Percentiles rank a stretch among this genome's conserved stretches.
These are phyloP conservation scores for Alternaria angustiovoidea DNA, from an alignment of 2,329 filamentous ascomycete genomes.

Conservation along the genomic window DNA sequence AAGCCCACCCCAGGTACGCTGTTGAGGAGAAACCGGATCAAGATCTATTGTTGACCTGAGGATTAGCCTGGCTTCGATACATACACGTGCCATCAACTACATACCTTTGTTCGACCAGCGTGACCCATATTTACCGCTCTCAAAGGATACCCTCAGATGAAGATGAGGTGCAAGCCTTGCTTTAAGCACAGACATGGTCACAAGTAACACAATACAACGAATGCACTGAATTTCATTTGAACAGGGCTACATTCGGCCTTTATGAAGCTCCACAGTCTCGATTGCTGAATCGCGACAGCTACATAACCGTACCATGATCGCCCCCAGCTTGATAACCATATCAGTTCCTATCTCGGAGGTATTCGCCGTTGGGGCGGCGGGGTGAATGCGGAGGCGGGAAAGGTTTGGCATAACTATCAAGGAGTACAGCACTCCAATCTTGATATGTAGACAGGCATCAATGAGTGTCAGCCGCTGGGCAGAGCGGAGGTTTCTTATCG, in stretches of 20 bases:
- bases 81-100: neutral
- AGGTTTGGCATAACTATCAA: neutral
- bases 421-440: neutral
- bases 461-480: neutral
- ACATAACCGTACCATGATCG: neutral
- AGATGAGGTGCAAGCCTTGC: constrained; percentile 51
- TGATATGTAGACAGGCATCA: neutral
- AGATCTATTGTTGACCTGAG: constrained; percentile 29
- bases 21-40: constrained; percentile 52
- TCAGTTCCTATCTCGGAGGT: constrained; percentile 15
- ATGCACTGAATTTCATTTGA: neutral
- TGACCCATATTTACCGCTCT: constrained; percentile 52
- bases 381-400: neutral
- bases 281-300: neutral
- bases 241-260: neutral
- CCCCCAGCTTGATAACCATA: constrained; percentile 1
- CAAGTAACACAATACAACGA: neutral
- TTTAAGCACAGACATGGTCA: constrained; percentile 47
- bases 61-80: neutral
- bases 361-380: constrained; percentile 23
- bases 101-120: constrained; percentile 60
- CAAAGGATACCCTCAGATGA: constrained; percentile 49
- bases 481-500: constrained; percentile 2
- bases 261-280: neutral
- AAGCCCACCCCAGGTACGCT: constrained; percentile 57